Percentiles rank a stretch among this genome's conserved stretches.
Conservation (phyloP, 1,284 basidiomycete genomes). For the Microbotryum lychnidis-dioicae region DNA sequence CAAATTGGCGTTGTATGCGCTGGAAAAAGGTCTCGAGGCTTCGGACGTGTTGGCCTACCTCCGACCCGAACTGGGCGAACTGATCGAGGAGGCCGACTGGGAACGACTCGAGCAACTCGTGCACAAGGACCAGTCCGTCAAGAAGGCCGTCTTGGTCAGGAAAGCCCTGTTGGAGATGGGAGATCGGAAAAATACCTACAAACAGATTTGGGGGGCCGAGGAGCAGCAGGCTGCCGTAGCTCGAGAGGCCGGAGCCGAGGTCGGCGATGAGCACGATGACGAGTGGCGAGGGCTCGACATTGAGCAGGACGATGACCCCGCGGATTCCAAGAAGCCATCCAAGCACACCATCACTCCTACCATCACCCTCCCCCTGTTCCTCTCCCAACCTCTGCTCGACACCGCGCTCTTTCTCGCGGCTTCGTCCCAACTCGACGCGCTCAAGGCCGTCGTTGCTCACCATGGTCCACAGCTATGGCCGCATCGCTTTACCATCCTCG, state of each 20-base stretch:
- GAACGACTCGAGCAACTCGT: conserved; percentile 3
- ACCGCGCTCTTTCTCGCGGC: conserved; percentile 61
- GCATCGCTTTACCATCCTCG: conserved; percentile 59
- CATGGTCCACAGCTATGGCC: conserved; percentile 58
- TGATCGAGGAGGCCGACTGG: conserved; percentile 7
- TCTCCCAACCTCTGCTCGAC: conserved; percentile 52
- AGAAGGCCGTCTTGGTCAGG: conserved; percentile 3
- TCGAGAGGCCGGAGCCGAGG: background rate
- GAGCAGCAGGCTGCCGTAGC: background rate
- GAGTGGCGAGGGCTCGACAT: conserved; percentile 26
- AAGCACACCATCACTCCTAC: conserved; percentile 40
- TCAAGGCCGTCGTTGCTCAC: conserved; percentile 53
- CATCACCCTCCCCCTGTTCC: conserved; percentile 56
- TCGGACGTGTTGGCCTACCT: conserved; percentile 2
- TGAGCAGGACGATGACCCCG: conserved; percentile 4
- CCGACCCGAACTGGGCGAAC: background rate
- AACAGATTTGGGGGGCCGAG: conserved; percentile 15
- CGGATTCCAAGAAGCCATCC: conserved; percentile 2
- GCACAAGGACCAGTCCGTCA: conserved; percentile 3
- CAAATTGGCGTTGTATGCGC: conserved; percentile 4
- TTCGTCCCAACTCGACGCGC: conserved; percentile 51
- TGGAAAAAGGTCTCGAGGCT: conserved; percentile 4
- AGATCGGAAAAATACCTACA: conserved; percentile 26
- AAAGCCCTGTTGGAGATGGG: conserved; percentile 16
- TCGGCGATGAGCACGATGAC: conserved; percentile 8